Evolutionary conservation across 176 grass and related monocot species (phyloP), one percentile per base, ranked within the genome.

Genomic region (Pontederia paniculata): DNA sequence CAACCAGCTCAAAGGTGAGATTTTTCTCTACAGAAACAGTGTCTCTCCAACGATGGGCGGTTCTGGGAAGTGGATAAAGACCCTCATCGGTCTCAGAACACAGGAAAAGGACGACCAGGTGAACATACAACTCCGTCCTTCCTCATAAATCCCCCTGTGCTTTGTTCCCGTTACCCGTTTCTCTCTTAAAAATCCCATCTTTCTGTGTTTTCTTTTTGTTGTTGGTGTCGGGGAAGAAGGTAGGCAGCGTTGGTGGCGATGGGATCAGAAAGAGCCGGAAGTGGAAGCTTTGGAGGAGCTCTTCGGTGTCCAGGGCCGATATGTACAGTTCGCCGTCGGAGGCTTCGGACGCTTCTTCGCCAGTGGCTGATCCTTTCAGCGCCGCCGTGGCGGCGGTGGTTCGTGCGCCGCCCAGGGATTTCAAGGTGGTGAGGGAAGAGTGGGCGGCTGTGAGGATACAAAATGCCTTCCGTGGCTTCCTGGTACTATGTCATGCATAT

Each of bases 361-460:
- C 83, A 58, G 42, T 65, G 12, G 79, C 21, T 28, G 83, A 80
- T 75, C 76, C 73, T 17, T 74, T 94, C 49, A 78, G 46, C 61
- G 75, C 83, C 2, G 70, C 76, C 47, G 73, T 88, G 18, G 83
- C 88, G 0, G 74, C 77, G 47, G 63, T 88, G 9, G 84, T 81
- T 21, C 80, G 88, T 42, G 83, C 74, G 44, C 80, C 77, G 25
- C 74, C 80, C 9, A 80, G 19, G 63, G 84, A 94, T 48, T 94
- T 94, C 76, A 79, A 70, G 55, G 54, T 73, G 47, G 76, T 84
- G 23, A 75, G 74, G 67, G 74, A 71, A 68, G 84, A 88, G 61
- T 94, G 76, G 83, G 84, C 80, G 0, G 80, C 88, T 28, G 50
- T 88, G 49, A 77, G 74, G 56, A 94, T 94, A 69, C 88, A 94